These are phyloP conservation scores for Boechera divaricarpa DNA, from an alignment of 345 rosid genomes.

Conservation along the genomic window DNA sequence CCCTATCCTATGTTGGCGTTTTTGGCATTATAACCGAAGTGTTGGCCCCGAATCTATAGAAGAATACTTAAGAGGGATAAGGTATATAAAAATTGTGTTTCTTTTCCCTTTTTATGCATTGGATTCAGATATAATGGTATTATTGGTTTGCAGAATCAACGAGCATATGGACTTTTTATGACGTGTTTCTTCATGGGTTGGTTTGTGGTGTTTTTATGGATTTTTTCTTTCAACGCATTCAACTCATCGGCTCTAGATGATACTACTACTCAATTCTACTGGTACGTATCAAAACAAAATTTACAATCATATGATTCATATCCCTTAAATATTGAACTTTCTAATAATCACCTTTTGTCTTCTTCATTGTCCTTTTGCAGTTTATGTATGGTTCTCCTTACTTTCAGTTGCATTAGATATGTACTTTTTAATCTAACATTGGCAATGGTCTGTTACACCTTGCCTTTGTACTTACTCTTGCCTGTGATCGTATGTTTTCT, in stretches of 20 bases:
- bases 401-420: slow-evolving; percentile 10
- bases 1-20: slow-evolving; percentile 28
- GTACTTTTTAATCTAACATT: background rate
- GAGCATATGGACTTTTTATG: background rate
- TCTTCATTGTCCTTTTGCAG: background rate
- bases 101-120: background rate
- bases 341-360: background rate
- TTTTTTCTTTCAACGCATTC: background rate
- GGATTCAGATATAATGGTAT: background rate
- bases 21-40: slow-evolving; percentile 2
- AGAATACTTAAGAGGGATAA: background rate
- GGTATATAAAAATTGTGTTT: background rate
- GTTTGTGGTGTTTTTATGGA: slow-evolving; percentile 23
- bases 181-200: slow-evolving; percentile 21
- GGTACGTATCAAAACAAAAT: slow-evolving; percentile 5
- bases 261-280: slow-evolving; percentile 9
- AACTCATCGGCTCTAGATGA: slow-evolving; percentile 20
- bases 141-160: slow-evolving; percentile 17
- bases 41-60: background rate
- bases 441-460: background rate
- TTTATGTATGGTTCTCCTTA: slow-evolving; percentile 18
- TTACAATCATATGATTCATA: background rate
- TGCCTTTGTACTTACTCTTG: background rate
- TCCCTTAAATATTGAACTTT: background rate
- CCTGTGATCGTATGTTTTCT: background rate